Evolutionary conservation across 495 filamentous ascomycete genomes (phyloP).

Genomic region (Neurospora sp.): DNA sequence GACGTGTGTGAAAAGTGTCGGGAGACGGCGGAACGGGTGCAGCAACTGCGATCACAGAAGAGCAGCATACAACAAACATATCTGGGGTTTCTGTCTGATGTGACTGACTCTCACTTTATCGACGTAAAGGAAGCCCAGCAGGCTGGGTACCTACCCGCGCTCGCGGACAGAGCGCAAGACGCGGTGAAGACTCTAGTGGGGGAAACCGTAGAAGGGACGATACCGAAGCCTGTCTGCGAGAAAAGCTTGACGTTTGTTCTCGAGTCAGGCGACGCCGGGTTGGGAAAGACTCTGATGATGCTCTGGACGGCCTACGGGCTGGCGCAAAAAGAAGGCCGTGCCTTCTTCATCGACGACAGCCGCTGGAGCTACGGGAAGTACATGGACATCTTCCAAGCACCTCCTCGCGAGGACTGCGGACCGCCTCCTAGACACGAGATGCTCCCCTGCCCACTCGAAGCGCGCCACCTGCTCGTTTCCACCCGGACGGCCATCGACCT

Average conservation of each 20-base stretch:
- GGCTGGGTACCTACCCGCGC: conserved; percentile 41
- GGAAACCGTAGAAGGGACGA: conserved; percentile 21
- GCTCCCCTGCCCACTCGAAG: conserved; percentile 59
- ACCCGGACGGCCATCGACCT: conserved; percentile 45
- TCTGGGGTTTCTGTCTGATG: conserved; percentile 46
- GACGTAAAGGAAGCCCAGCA: conserved; percentile 55
- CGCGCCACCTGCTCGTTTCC: conserved; percentile 58
- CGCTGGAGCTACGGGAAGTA: conserved; percentile 69
- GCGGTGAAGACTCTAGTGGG: conserved; percentile 24
- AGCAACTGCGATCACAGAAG: conserved; percentile 31
- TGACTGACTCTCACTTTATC: conserved; percentile 51
- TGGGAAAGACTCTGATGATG: conserved; percentile 59
- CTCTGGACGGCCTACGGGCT: conserved; percentile 70
- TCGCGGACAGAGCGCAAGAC: conserved; percentile 10
- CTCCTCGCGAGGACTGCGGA: conserved; percentile 44
- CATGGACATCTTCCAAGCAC: conserved; percentile 52
- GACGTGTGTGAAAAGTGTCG: conserved; percentile 50
- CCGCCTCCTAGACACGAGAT: conserved; percentile 52
- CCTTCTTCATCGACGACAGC: conserved; percentile 68
- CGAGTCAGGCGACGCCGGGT: conserved; percentile 54
- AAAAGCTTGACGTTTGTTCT: conserved; percentile 60
- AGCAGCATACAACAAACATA: conserved; percentile 29
- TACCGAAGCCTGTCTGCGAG: conserved; percentile 43
- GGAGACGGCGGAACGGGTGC: conserved; percentile 41
- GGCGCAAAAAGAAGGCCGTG: conserved; percentile 54